Evolutionary conservation across 345 rosid species (phyloP).

Genomic region (Barbarea vulgaris): DNA sequence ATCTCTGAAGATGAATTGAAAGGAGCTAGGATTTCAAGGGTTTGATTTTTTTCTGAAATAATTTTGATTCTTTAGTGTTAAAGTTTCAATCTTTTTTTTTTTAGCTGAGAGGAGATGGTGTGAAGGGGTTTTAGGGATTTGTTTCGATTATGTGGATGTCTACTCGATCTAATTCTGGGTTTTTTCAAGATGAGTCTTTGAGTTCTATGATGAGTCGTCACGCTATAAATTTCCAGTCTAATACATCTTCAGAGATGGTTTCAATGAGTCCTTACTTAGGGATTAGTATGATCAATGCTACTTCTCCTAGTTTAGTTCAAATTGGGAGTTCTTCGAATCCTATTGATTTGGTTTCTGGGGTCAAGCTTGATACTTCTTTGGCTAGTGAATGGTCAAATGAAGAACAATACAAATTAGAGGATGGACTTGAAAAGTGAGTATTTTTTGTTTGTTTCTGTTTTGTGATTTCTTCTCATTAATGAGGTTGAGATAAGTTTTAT

Average conservation of each 20-base stretch:
- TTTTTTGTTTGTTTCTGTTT: background rate
- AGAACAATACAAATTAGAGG: conserved; percentile 72
- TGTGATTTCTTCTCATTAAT: background rate
- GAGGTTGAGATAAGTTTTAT: background rate
- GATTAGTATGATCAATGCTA: conserved; percentile 42
- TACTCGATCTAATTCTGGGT: conserved; percentile 60
- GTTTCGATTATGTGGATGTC: conserved; percentile 54
- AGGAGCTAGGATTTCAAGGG: conserved; percentile 7
- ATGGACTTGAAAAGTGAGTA: conserved; percentile 69
- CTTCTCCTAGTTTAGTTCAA: conserved; percentile 41
- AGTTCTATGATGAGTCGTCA: conserved; percentile 49
- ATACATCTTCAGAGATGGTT: conserved; percentile 54
- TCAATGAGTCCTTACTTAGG: conserved; percentile 53
- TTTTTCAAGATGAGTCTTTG: conserved; percentile 42
- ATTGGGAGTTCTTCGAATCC: conserved; percentile 55
- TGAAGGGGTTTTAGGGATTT: conserved; percentile 17
- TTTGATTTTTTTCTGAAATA: conserved; percentile 2
- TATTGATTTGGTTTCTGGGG: conserved; percentile 61
- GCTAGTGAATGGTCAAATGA: conserved; percentile 82
- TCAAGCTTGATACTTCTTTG: conserved; percentile 58
- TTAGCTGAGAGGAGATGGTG: background rate
- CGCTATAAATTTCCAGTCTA: conserved; percentile 59
- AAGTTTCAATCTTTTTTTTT: conserved; percentile 1
- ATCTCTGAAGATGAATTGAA: conserved; percentile 23
- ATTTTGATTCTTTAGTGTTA: conserved; percentile 7